These are phyloP conservation scores for Solanum aculeatissimum DNA, from an alignment of 305 asterid species.

Conservation along the genomic window DNA sequence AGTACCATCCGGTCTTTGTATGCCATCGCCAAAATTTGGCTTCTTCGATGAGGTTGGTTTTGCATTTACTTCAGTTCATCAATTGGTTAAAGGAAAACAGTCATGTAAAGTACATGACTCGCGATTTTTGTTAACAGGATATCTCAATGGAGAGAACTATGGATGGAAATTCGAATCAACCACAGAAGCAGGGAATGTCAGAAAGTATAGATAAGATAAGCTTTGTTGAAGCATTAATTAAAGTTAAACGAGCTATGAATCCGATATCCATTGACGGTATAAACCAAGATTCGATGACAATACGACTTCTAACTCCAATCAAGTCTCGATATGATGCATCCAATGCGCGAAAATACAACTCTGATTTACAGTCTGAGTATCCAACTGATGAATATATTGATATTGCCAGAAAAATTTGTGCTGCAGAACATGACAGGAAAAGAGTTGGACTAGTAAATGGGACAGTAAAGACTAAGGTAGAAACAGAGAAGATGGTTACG, in stretches of 20 bases:
- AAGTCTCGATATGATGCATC: background rate
- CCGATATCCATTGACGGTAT: background rate
- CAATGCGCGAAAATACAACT: background rate
- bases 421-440: background rate
- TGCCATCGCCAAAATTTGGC: constrained; percentile 54
- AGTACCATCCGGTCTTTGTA: constrained; percentile 37
- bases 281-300: background rate
- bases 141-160: background rate
- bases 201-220: background rate
- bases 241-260: background rate
- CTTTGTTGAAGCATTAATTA: background rate
- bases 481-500: background rate
- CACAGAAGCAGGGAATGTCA: background rate
- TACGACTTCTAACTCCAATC: background rate
- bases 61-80: too few species aligned
- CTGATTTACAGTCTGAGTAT: background rate
- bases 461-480: background rate
- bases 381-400: background rate
- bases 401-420: background rate
- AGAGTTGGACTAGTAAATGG: background rate
- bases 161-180: background rate
- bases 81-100: too few species aligned
- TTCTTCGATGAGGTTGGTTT: constrained; percentile 46
- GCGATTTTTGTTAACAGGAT: background rate
- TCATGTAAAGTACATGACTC: background rate